Percentiles rank a stretch among this genome's conserved stretches.
Conservation (phyloP, 441 rosid species). For the Brassica balearica region DNA sequence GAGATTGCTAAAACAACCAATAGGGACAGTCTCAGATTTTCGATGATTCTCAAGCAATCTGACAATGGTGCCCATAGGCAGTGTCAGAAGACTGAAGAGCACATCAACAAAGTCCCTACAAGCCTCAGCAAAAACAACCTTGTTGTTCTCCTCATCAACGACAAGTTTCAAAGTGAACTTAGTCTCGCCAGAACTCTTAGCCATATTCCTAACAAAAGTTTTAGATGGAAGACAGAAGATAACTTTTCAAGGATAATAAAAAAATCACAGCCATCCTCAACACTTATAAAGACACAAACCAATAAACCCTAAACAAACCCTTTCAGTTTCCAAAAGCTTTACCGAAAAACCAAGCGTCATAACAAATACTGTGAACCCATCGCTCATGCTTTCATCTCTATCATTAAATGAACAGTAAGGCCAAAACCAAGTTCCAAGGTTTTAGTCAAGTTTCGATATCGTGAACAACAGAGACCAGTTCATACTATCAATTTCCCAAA, state of each 20-base stretch:
- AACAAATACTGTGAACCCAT: not conserved
- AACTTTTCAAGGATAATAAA: not conserved
- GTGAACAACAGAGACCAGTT: not conserved
- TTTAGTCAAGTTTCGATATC: not conserved
- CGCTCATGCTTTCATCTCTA: not conserved
- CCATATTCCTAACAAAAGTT: not conserved
- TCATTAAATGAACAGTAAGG: slow-evolving; percentile 5
- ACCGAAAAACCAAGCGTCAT: not conserved
- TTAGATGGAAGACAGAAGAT: not conserved
- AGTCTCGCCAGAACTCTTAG: not conserved
- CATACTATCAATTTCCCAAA: not conserved
- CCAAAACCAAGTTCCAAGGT: not conserved
- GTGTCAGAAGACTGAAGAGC: slow-evolving; percentile 13
- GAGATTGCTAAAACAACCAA: slow-evolving; percentile 2
- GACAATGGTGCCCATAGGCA: slow-evolving; percentile 1
- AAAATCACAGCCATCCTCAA: not conserved
- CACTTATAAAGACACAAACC: not conserved
- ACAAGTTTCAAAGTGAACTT: slow-evolving; percentile 5
- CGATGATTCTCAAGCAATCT: slow-evolving; percentile 15
- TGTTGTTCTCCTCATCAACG: not conserved
- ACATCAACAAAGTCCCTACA: slow-evolving; percentile 13
- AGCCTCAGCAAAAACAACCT: slow-evolving; percentile 9
- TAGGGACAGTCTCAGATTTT: not conserved
- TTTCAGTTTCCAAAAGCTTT: not conserved
- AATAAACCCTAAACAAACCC: not conserved